phyloP scores from a whole-genome alignment of 2,329 filamentous ascomycete genomes.

The Claviceps quebecensis region DNA sequence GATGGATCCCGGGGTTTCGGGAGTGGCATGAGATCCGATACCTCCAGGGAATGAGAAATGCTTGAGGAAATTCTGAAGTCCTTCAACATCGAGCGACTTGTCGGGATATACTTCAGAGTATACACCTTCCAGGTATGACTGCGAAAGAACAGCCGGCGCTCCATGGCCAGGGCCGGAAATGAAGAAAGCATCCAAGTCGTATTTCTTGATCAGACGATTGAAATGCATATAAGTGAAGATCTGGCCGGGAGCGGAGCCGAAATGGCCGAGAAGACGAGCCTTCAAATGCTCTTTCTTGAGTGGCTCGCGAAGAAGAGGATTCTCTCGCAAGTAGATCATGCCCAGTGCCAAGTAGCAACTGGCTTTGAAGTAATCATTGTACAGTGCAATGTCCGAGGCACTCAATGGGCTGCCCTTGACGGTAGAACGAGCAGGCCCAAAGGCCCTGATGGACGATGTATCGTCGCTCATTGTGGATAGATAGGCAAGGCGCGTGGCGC shows the following conservation, averaged over 20 bases:
- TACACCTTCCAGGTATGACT: slow-evolving; percentile 63
- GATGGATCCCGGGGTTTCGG: slow-evolving; percentile 62
- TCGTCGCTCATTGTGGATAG: slow-evolving; percentile 23
- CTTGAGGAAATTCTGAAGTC: slow-evolving; percentile 66
- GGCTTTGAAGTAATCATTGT: slow-evolving; percentile 60
- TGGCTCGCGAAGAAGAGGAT: slow-evolving; percentile 57
- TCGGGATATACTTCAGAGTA: slow-evolving; percentile 68
- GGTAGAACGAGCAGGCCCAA: slow-evolving; percentile 51
- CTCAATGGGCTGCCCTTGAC: slow-evolving; percentile 47
- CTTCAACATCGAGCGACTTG: slow-evolving; percentile 53
- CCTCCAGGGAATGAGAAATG: slow-evolving; percentile 72
- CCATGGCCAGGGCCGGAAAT: slow-evolving; percentile 67
- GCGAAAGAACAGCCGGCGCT: slow-evolving; percentile 60
- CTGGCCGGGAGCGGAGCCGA: slow-evolving; percentile 68
- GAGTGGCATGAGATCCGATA: slow-evolving; percentile 64
- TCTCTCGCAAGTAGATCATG: slow-evolving; percentile 67
- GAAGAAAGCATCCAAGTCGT: slow-evolving; percentile 58
- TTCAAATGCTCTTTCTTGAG: slow-evolving; percentile 60
- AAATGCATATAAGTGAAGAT: slow-evolving; percentile 73
- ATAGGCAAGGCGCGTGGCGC: neutral
- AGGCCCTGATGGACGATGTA: slow-evolving; percentile 44
- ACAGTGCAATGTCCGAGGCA: slow-evolving; percentile 51
- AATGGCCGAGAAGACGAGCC: slow-evolving; percentile 60
- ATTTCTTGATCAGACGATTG: slow-evolving; percentile 71
- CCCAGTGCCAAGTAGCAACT: slow-evolving; percentile 62